Evolutionary conservation across 306 rosid genomes (phyloP).

Genomic region (Fragaria vesca): DNA sequence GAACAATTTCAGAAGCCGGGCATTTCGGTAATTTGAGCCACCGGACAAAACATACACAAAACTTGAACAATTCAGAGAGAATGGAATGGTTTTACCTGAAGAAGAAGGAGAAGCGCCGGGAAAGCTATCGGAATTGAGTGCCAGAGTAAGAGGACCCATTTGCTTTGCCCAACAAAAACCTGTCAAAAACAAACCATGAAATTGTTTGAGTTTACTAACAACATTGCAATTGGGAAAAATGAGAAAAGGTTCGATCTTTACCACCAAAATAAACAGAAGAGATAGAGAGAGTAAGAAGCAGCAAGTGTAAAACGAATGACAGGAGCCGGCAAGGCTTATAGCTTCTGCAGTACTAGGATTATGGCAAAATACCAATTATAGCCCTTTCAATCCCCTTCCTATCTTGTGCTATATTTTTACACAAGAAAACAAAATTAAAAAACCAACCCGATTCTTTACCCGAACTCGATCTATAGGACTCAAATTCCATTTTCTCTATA

Average conservation of each 20-base stretch:
- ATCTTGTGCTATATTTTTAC: too few species aligned
- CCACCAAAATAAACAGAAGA: neutral
- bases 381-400: too few species aligned
- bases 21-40: neutral
- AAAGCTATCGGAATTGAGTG: constrained; percentile 43
- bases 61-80: neutral
- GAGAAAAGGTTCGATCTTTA: neutral
- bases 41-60: neutral
- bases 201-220: neutral
- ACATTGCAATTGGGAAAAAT: neutral
- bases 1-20: neutral
- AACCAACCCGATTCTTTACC: too few species aligned
- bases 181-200: neutral
- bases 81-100: constrained; percentile 38
- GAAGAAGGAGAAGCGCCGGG: constrained; percentile 26
- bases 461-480: too few species aligned
- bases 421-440: too few species aligned
- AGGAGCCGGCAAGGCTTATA: too few species aligned
- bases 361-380: too few species aligned
- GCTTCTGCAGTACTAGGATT: too few species aligned
- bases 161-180: constrained; percentile 1
- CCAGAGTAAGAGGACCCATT: constrained; percentile 56
- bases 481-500: too few species aligned
- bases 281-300: neutral
- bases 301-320: neutral